A percentile compares a stretch with the other conserved stretches of the same genome.
These are phyloP conservation scores for Phytopythium litorale DNA, from an alignment of 352 stramenopile genomes.

Conservation along the genomic window DNA sequence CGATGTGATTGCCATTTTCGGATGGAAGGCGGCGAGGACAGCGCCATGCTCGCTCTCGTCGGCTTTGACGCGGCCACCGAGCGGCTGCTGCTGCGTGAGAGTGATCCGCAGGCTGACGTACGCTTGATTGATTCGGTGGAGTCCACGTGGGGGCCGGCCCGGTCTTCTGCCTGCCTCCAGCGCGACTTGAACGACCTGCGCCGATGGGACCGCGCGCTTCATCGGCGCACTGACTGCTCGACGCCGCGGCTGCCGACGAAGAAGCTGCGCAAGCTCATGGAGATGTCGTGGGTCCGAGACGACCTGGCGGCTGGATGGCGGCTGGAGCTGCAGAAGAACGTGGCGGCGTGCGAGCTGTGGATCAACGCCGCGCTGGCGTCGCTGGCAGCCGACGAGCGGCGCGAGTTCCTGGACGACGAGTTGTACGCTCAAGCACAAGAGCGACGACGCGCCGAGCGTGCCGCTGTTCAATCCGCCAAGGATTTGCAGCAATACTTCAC, in stretches of 20 bases:
- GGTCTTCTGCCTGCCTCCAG: constrained; percentile 8
- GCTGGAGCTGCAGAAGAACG: constrained; percentile 60
- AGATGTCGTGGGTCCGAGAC: constrained; percentile 39
- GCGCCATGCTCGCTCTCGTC: constrained; percentile 20
- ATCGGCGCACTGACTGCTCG: neutral
- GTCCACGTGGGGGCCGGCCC: neutral
- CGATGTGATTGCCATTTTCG: neutral
- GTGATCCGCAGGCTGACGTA: neutral
- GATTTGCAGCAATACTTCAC: constrained; percentile 79
- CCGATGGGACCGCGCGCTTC: constrained; percentile 36
- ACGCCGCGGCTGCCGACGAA: constrained; percentile 45
- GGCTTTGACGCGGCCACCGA: constrained; percentile 28
- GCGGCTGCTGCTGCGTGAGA: constrained; percentile 23
- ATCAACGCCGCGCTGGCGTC: constrained; percentile 33
- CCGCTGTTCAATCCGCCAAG: constrained; percentile 35
- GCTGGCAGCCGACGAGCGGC: constrained; percentile 19
- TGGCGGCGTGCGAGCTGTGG: constrained; percentile 50
- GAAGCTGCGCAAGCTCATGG: constrained; percentile 54
- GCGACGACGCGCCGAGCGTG: constrained; percentile 16
- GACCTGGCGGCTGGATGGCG: constrained; percentile 44
- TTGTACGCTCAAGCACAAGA: constrained; percentile 32
- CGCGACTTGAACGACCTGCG: constrained; percentile 42
- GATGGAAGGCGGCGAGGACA: neutral
- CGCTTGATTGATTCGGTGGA: neutral
- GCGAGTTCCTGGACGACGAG: constrained; percentile 47